Percentiles rank a stretch among this genome's conserved stretches.
Conservation (phyloP, 352 stramenopile genomes). For the Phytopythium montanum region DNA sequence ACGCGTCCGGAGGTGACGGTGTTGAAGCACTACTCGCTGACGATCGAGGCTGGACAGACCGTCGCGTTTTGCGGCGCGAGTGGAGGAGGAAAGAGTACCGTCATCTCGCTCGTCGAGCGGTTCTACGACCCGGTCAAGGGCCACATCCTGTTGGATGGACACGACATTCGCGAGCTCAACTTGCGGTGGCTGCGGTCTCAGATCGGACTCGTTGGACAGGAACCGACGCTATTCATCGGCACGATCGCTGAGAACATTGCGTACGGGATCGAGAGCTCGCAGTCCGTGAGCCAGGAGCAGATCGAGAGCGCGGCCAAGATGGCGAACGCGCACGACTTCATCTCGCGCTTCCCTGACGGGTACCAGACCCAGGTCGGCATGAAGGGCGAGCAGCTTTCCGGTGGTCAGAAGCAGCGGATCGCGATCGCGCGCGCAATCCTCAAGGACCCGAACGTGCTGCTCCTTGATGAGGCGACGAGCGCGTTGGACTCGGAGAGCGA, state of each 20-base stretch:
- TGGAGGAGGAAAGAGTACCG: slow-evolving; percentile 7
- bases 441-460: slow-evolving; percentile 82
- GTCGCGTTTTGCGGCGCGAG: slow-evolving; percentile 40
- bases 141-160: too few species aligned
- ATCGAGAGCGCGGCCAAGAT: slow-evolving; percentile 59
- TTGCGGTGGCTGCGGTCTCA: slow-evolving; percentile 9
- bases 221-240: slow-evolving; percentile 66
- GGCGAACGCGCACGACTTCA: slow-evolving; percentile 92
- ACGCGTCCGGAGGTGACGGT: slow-evolving; percentile 58
- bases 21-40: slow-evolving; percentile 82
- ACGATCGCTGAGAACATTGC: slow-evolving; percentile 74
- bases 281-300: slow-evolving; percentile 52
- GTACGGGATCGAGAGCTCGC: slow-evolving; percentile 36
- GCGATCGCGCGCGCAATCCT: slow-evolving; percentile 92
- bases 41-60: slow-evolving; percentile 58
- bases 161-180: too few species aligned
- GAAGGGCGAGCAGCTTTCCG: slow-evolving; percentile 81
- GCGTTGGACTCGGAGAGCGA: slow-evolving; percentile 84
- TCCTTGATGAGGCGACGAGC: slow-evolving; percentile 91
- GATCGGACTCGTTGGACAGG: slow-evolving; percentile 90
- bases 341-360: slow-evolving; percentile 82
- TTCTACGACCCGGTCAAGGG: too few species aligned
- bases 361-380: slow-evolving; percentile 90
- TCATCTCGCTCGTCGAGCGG: too few species aligned
- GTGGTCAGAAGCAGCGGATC: slow-evolving; percentile 93